Evolutionary conservation across 768 basidiomycete genomes (phyloP).

Genomic region (Cytidiella melzeri): DNA sequence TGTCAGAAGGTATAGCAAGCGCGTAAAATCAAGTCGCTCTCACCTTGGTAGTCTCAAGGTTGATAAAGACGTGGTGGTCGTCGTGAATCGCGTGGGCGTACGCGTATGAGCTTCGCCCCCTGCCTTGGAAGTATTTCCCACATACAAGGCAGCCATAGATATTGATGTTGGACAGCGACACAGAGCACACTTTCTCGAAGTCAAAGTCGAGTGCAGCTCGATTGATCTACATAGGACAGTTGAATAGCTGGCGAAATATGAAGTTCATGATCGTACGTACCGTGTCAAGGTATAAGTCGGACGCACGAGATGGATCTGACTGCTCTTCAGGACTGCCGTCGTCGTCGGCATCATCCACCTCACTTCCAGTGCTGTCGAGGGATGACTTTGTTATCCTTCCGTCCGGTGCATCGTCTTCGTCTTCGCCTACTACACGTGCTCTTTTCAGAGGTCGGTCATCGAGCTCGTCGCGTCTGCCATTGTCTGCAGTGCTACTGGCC

Average conservation of each 20-base stretch:
- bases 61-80: slow-evolving; percentile 98
- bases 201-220: slow-evolving; percentile 91
- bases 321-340: slow-evolving; percentile 17
- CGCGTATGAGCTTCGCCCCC: slow-evolving; percentile 89
- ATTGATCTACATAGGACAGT: slow-evolving; percentile 61
- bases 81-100: slow-evolving; percentile 97
- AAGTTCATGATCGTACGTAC: slow-evolving; percentile 36
- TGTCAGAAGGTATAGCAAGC: slow-evolving; percentile 2
- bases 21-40: slow-evolving; percentile 13
- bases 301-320: slow-evolving; percentile 37
- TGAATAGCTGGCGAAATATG: neutral
- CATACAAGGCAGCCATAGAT: slow-evolving; percentile 96
- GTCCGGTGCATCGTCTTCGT: slow-evolving; percentile 5
- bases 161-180: slow-evolving; percentile 94
- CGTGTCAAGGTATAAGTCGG: slow-evolving; percentile 93
- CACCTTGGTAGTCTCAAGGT: slow-evolving; percentile 90
- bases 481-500: neutral
- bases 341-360: slow-evolving; percentile 23
- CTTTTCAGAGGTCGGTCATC: slow-evolving; percentile 9
- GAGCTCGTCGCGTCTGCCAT: slow-evolving; percentile 7
- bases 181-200: slow-evolving; percentile 98
- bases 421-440: slow-evolving; percentile 19
- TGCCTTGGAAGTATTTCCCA: slow-evolving; percentile 98
- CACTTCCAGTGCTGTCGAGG: slow-evolving; percentile 4
- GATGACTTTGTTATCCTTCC: neutral